Conservation (phyloP, 1,284 basidiomycete species). For the Leccinum laetum region DNA sequence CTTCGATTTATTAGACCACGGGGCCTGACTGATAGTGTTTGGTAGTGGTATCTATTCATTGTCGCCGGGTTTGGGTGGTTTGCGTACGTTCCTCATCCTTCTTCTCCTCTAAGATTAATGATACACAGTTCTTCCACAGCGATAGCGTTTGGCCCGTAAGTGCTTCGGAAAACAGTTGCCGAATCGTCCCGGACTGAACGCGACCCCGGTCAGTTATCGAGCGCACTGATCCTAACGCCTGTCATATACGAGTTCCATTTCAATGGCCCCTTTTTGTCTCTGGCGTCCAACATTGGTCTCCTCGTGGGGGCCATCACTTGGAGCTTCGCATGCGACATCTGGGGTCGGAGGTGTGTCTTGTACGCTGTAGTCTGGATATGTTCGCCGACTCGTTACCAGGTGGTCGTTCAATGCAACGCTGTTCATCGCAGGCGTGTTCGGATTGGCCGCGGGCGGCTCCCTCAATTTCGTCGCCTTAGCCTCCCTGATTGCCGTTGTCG, state of each 20-base stretch:
- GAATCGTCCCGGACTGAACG: background rate
- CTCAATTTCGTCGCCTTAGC: conserved; percentile 44
- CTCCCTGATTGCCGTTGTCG: conserved; percentile 40
- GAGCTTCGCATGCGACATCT: conserved; percentile 64
- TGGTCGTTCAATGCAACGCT: conserved; percentile 68
- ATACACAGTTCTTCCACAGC: conserved; percentile 19
- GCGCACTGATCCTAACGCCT: conserved; percentile 56
- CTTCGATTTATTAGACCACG: background rate
- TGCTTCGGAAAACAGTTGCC: conserved; percentile 6
- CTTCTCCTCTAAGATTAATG: background rate
- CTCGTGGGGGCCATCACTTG: conserved; percentile 66
- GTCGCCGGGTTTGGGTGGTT: conserved; percentile 74
- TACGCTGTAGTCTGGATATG: background rate
- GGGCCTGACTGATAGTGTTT: background rate
- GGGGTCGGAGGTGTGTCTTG: conserved; percentile 52
- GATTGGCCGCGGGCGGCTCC: conserved; percentile 46
- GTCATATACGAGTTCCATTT: conserved; percentile 59
- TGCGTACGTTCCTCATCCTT: conserved; percentile 44
- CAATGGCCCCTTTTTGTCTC: conserved; percentile 53
- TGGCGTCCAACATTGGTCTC: conserved; percentile 62
- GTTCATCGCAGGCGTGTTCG: conserved; percentile 58
- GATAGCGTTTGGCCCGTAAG: conserved; percentile 52
- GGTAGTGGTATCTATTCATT: conserved; percentile 55
- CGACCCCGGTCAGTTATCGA: conserved; percentile 39
- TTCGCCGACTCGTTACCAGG: conserved; percentile 22